Evolutionary conservation across 129 eudicot species (phyloP).

Genomic region (carrot (Daucus carota)): DH1_v3.0 NC_030384.2:36332501-36333000

Average conservation of each 20-base stretch:
- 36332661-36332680: slow-evolving; percentile 53
- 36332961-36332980: not conserved
- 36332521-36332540: slow-evolving; percentile 34
- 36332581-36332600: slow-evolving; percentile 32
- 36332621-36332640: slow-evolving; percentile 37
- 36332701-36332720: slow-evolving; percentile 36
- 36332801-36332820: slow-evolving; percentile 84
- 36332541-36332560: slow-evolving; percentile 27
- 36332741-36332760: slow-evolving; percentile 55
- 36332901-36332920: not conserved
- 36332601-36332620: slow-evolving; percentile 27
- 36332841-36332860: not conserved
- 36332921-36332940: no score
- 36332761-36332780: slow-evolving; percentile 66
- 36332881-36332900: not conserved
- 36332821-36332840: slow-evolving; percentile 1
- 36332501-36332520: slow-evolving; percentile 64
- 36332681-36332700: slow-evolving; percentile 78
- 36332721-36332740: slow-evolving; percentile 56
- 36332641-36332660: slow-evolving; percentile 49
- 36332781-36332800: slow-evolving; percentile 75
- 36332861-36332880: not conserved
- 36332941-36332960: not conserved
- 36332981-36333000: not conserved
- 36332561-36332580: slow-evolving; percentile 19